A percentile compares a stretch with the other conserved stretches of the same genome.
Evolutionary conservation across 805 yeast genomes (phyloP).

Genomic region (Brettanomyces nanus): DNA sequence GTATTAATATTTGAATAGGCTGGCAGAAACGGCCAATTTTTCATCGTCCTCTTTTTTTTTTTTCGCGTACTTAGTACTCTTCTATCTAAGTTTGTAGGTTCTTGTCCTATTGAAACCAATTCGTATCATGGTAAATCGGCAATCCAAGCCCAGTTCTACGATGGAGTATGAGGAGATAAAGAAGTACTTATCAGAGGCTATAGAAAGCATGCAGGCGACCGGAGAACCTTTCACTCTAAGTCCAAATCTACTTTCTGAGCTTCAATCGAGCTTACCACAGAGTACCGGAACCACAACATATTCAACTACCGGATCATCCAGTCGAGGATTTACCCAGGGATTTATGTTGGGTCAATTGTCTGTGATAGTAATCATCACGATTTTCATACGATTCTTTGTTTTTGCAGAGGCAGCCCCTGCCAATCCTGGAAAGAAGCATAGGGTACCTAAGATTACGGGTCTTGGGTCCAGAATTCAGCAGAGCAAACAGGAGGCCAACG

Average conservation of each 20-base stretch:
- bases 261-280: background rate
- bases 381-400: constrained; percentile 68
- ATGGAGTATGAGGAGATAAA: constrained; percentile 11
- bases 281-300: background rate
- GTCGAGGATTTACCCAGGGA: constrained; percentile 62
- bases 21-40: too few species aligned
- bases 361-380: constrained; percentile 52
- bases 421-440: constrained; percentile 23
- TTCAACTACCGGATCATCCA: background rate
- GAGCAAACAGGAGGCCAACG: constrained; percentile 5
- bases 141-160: too few species aligned
- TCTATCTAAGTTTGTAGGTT: too few species aligned
- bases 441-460: constrained; percentile 11
- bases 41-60: too few species aligned
- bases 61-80: too few species aligned
- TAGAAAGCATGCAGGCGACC: constrained; percentile 3
- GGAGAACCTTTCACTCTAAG: constrained; percentile 1
- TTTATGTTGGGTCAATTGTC: constrained; percentile 65
- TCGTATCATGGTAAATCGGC: too few species aligned
- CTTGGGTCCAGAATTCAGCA: constrained; percentile 3
- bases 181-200: constrained; percentile 14
- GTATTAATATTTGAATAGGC: background rate
- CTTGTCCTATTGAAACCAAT: too few species aligned
- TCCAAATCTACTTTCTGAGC: background rate
- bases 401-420: constrained; percentile 57